phyloP scores from a whole-genome alignment of 495 filamentous ascomycete genomes.

The Tuber microsphaerosporum region DNA sequence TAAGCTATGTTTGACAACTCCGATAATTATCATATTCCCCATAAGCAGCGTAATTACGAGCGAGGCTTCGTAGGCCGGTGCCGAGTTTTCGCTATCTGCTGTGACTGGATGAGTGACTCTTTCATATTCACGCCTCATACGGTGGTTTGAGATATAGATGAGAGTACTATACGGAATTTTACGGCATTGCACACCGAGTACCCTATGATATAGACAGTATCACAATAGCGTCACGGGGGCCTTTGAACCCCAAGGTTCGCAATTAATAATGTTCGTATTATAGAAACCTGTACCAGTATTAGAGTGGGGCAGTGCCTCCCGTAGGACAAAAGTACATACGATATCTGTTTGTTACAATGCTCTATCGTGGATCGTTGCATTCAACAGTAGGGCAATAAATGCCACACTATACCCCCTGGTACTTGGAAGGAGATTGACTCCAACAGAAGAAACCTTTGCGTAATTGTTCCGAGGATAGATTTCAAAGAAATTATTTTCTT shows the following conservation, averaged over 20 bases:
- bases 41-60: not conserved
- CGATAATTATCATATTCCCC: not conserved
- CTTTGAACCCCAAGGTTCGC: not conserved
- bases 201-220: not conserved
- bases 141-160: not conserved
- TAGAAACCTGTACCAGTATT: not conserved
- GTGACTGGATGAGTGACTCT: not conserved
- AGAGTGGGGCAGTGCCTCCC: not conserved
- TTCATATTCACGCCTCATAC: not conserved
- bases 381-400: not conserved
- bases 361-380: not conserved
- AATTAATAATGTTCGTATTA: not conserved
- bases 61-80: not conserved
- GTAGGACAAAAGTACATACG: not conserved
- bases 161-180: not conserved
- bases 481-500: too few relatives aligned
- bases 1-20: not conserved
- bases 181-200: not conserved
- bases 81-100: not conserved
- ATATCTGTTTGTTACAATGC: not conserved
- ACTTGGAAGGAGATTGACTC: not conserved
- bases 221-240: not conserved
- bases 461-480: too few relatives aligned
- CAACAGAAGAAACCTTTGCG: not conserved
- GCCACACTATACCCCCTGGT: not conserved